Percentiles rank a stretch among this genome's conserved stretches.
Conservation (phyloP, 768 basidiomycete genomes). For the Pleurotus eryngii region DNA sequence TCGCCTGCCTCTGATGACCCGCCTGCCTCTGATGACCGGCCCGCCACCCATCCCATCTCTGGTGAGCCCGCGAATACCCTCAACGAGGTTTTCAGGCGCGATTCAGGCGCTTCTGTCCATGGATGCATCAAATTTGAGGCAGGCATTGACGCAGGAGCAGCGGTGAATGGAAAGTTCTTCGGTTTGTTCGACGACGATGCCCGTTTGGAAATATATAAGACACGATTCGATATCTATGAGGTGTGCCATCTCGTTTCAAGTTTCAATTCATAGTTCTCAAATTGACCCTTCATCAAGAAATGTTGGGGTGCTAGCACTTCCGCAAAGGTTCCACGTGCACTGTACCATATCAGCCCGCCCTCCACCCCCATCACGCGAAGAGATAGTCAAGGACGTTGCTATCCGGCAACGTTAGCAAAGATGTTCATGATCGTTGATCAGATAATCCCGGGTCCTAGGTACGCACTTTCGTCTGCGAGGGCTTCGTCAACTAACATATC, state of each 20-base stretch:
- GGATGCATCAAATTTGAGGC: constrained; percentile 35
- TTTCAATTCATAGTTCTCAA: neutral
- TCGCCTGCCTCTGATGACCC: no score
- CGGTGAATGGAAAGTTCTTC: constrained; percentile 37
- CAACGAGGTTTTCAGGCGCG: neutral
- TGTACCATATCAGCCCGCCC: neutral
- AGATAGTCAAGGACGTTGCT: neutral
- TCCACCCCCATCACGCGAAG: neutral
- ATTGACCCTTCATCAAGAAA: neutral
- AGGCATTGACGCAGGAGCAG: constrained; percentile 34
- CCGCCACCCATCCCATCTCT: neutral
- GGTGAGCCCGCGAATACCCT: neutral
- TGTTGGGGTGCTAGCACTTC: constrained; percentile 5
- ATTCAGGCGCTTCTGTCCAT: constrained; percentile 8
- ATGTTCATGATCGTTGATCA: constrained; percentile 4
- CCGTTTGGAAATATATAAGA: constrained; percentile 29
- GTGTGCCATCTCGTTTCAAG: constrained; percentile 14
- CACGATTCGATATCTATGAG: constrained; percentile 36
- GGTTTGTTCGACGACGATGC: constrained; percentile 32
- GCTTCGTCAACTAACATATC: neutral
- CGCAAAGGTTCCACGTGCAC: neutral
- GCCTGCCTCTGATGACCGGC: no score
- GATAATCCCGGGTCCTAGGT: neutral
- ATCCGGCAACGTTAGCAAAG: neutral
- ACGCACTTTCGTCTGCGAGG: neutral